These are phyloP conservation scores for Amniculicola lignicola DNA, from an alignment of 495 filamentous ascomycete genomes.

Conservation along the genomic window DNA sequence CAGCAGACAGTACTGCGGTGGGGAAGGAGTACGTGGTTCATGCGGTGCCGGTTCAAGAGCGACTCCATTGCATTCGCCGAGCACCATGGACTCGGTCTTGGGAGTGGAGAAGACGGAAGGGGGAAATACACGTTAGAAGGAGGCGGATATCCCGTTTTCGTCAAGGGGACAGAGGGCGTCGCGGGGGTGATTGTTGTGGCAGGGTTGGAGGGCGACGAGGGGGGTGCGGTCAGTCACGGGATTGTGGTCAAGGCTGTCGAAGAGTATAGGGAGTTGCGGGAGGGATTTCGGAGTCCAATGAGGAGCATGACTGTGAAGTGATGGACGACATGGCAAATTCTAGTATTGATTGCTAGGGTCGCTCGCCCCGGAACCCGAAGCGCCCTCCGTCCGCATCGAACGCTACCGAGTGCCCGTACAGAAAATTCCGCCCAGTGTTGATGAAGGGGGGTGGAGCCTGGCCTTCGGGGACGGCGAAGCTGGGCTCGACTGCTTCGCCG, in stretches of 20 bases:
- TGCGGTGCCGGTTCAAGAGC: conserved; percentile 57
- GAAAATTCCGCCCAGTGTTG: conserved; percentile 24
- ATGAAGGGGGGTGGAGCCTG: conserved; percentile 11
- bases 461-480: conserved; percentile 11
- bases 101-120: conserved; percentile 43
- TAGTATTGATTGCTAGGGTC: neutral
- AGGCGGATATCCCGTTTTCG: conserved; percentile 67
- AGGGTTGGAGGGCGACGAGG: conserved; percentile 72
- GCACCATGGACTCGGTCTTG: conserved; percentile 52
- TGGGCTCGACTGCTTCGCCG: neutral
- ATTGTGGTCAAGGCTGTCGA: conserved; percentile 65
- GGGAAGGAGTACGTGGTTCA: conserved; percentile 63
- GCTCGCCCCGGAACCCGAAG: conserved; percentile 16
- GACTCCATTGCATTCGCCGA: conserved; percentile 51
- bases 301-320: conserved; percentile 21
- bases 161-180: conserved; percentile 66
- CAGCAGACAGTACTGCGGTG: conserved; percentile 67
- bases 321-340: neutral
- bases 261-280: conserved; percentile 40
- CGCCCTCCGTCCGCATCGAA: conserved; percentile 26
- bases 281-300: conserved; percentile 25
- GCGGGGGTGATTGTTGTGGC: conserved; percentile 72
- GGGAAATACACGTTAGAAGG: conserved; percentile 72
- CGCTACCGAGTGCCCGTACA: conserved; percentile 16
- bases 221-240: conserved; percentile 74